Base-by-base conservation (phyloP, 2,329 filamentous ascomycete species). In the Hirsutella minnesotensis region DNA sequence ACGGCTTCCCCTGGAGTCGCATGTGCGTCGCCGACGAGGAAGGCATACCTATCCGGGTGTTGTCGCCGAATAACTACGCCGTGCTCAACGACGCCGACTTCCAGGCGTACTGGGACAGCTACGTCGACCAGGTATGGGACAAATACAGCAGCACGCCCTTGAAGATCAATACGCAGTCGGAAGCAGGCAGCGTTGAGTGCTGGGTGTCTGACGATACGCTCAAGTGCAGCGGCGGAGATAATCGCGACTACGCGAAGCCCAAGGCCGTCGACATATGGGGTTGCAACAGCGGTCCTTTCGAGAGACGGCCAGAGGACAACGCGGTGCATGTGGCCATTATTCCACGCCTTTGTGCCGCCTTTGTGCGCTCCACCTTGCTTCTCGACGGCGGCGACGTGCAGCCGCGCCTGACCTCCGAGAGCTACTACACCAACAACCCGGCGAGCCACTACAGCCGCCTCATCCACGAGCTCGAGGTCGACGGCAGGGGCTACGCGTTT, bases 401-500 rank as follows among this genome's bases (percentile, higher is more conserved):
- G 53, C 73, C 73, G 1, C 56, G 56, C 7, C 46, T 67, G 0
- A 42, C 50, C 4, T 47, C 57, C 0, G 47, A 50, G n/a, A 44
- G 45, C 21, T 76, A 74, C 57, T 76, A 77, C 54, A 57, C 54
- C 3, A 45, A 22, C n/a, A 49, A 59, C 38, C 64, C 68, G 0
- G 70, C 68, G 10, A 67, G 61, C 51, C 77, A 81, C 53, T 83
- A 81, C 53, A 64, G 73, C 24, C 65, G 75, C 9, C 64, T 83
- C 33, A 68, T 83, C 3, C 80, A 83, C 57, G 58, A 68, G 31
- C 67, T 74, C 40, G 76, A 81, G 59, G 53, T 69, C 4, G 77
- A 82, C 54, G 70, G 70, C 1, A 62, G 66, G 37, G 80, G 80
- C 0, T 84, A 84, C 53, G 73, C 76, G 0, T 84, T 83, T 53